Evolutionary conservation across 2,329 filamentous ascomycete species (phyloP).

Genomic region (Fusarium brevicatenulatum): DNA sequence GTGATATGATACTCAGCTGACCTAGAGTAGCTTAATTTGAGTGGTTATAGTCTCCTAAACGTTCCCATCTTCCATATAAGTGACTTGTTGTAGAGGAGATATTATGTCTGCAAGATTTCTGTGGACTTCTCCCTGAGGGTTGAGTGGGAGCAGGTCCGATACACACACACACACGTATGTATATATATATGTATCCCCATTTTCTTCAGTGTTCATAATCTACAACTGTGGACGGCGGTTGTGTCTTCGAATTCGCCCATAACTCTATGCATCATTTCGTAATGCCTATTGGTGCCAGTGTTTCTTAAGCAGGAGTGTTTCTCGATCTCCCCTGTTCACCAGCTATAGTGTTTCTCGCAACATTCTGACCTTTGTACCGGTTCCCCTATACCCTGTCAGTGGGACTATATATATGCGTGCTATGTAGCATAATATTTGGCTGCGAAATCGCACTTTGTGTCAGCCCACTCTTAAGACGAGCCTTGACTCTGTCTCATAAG

Average conservation of each 20-base stretch:
- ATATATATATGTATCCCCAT: not conserved
- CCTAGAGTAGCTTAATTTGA: constrained; percentile 38
- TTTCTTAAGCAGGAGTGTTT: not conserved
- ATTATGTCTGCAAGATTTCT: not conserved
- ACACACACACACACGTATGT: not conserved
- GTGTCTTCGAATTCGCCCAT: not conserved
- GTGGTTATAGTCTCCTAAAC: constrained; percentile 30
- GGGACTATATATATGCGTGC: not conserved
- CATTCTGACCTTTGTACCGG: not conserved
- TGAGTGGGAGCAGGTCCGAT: not conserved
- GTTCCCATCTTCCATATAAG: not conserved
- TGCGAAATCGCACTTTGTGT: not conserved
- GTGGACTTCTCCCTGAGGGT: not conserved
- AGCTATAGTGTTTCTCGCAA: not conserved
- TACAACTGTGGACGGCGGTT: too few relatives aligned
- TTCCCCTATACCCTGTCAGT: not conserved
- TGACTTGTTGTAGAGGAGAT: constrained; percentile 3
- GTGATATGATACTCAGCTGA: constrained; percentile 25
- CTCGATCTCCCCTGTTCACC: not conserved
- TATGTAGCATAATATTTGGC: constrained; percentile 19
- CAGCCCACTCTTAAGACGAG: constrained; percentile 7
- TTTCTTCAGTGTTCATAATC: not conserved
- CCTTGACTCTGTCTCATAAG: not conserved
- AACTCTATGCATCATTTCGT: not conserved
- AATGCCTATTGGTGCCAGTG: not conserved